These are phyloP conservation scores for Gnomoniopsis smithogilvyi DNA, from an alignment of 2,329 filamentous ascomycete genomes.

Conservation along the genomic window DNA sequence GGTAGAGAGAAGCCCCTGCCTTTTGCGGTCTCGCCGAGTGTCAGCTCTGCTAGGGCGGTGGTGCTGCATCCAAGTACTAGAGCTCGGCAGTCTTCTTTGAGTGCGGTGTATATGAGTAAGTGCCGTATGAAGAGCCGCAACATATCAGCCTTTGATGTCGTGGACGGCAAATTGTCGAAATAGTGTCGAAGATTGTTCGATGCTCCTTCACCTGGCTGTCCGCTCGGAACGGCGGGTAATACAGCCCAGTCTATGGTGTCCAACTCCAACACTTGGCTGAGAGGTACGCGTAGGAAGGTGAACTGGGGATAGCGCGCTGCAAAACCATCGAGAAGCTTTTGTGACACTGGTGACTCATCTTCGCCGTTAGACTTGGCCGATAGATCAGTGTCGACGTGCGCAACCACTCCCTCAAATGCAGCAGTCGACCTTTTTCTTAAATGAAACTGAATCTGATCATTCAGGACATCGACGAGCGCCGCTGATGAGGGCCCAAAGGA, in stretches of 20 bases:
- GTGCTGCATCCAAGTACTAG: slow-evolving; percentile 85
- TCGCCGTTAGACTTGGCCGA: slow-evolving; percentile 17
- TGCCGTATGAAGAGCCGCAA: slow-evolving; percentile 67
- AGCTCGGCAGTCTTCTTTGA: slow-evolving; percentile 58
- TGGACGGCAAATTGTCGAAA: slow-evolving; percentile 62
- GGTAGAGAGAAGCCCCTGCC: slow-evolving; percentile 82
- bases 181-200: slow-evolving; percentile 49
- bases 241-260: slow-evolving; percentile 52
- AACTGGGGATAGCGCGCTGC: slow-evolving; percentile 63
- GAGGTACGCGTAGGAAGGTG: slow-evolving; percentile 56
- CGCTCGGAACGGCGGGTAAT: slow-evolving; percentile 30
- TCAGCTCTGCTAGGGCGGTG: slow-evolving; percentile 80
- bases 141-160: slow-evolving; percentile 75
- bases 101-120: slow-evolving; percentile 65
- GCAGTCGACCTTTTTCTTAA: slow-evolving; percentile 59
- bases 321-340: slow-evolving; percentile 47
- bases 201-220: slow-evolving; percentile 10
- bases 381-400: slow-evolving; percentile 48
- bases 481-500: slow-evolving; percentile 82
- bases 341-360: slow-evolving; percentile 31
- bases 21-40: slow-evolving; percentile 84
- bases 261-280: slow-evolving; percentile 60
- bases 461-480: slow-evolving; percentile 71
- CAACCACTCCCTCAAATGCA: slow-evolving; percentile 64
- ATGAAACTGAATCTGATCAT: slow-evolving; percentile 65